These are phyloP conservation scores for Fusarium odoratissimum DNA, from an alignment of 2,329 filamentous ascomycete genomes.

Conservation along the genomic window DNA sequence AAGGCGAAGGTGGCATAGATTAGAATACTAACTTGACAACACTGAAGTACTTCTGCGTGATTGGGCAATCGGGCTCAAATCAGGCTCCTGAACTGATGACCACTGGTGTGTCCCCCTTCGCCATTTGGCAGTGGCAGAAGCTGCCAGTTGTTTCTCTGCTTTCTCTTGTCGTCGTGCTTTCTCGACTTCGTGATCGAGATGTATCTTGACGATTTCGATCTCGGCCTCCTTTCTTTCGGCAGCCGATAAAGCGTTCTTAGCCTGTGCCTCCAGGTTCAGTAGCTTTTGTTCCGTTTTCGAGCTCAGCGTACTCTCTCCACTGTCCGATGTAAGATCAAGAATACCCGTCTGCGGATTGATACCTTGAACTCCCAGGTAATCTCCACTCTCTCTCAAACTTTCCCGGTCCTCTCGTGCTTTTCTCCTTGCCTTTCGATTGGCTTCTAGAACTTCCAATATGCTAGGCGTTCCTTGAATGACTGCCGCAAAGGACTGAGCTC, in stretches of 20 bases:
- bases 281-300: slow-evolving; percentile 49
- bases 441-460: slow-evolving; percentile 41
- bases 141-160: slow-evolving; percentile 50
- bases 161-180: slow-evolving; percentile 58
- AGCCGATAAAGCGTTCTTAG: slow-evolving; percentile 50
- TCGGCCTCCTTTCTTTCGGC: slow-evolving; percentile 60
- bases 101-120: slow-evolving; percentile 59
- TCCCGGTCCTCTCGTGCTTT: slow-evolving; percentile 53
- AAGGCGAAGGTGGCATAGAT: slow-evolving; percentile 10
- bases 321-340: slow-evolving; percentile 62
- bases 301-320: slow-evolving; percentile 54
- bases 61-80: slow-evolving; percentile 61
- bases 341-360: slow-evolving; percentile 67
- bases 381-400: slow-evolving; percentile 64
- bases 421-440: slow-evolving; percentile 49
- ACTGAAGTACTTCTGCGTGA: slow-evolving; percentile 48
- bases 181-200: slow-evolving; percentile 49
- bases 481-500: not conserved
- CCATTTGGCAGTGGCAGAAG: slow-evolving; percentile 56
- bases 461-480: not conserved
- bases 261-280: slow-evolving; percentile 47
- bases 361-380: slow-evolving; percentile 69
- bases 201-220: slow-evolving; percentile 53
- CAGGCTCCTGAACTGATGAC: slow-evolving; percentile 63
- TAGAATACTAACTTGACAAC: slow-evolving; percentile 39